Base-by-base conservation (phyloP, 176 grass and related monocot species). In the Secale cereale region DNA sequence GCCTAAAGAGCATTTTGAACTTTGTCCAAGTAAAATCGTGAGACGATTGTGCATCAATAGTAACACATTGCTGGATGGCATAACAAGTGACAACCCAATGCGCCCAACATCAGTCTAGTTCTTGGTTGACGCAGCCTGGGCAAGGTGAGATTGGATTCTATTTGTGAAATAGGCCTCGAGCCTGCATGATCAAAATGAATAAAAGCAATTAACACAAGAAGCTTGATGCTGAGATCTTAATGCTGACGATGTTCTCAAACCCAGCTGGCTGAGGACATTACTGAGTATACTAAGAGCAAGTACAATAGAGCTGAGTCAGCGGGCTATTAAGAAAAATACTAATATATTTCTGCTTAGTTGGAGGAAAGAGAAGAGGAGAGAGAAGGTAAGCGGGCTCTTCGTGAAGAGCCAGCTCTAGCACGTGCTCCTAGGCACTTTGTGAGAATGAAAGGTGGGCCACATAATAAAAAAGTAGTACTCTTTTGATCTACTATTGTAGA, bases 91-190 rank as follows among this genome's bases (percentile, higher is more conserved):
- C 8, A 2, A 57, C 73, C 10, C 13, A 29, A 25, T 59, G 25
- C 14, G 22, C 33, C 12, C 1, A 1, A 12, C 4, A 6, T 48
- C 67, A 68, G 2, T 10, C 73, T 91, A 98, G 82, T 79, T 92
- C 93, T 98, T 98, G 45, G 74, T 92, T 31, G 93, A 82, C 59
- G 76, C 41, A 48, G 71, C 83, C 83, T 96, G 97, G 19, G 85
- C 16, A 76, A 97, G 78, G 43, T 91, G 83, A 37, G 84, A 81
- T 54, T 90, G 76, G 23, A 94, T 91, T 81, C 94, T 99, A 77
- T 81, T 79, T 15, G 86, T 80, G 85, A 99, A 97, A 77, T 89
- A 95, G 74, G 84, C 94, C 68, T 99, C 91, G 11, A 99, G 87
- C 84, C 97, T 99, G 87, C 67, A 75, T 7, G 2, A 35, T 57